Conservation (phyloP, 257 asterid genomes). For the Plantago elongata region DNA sequence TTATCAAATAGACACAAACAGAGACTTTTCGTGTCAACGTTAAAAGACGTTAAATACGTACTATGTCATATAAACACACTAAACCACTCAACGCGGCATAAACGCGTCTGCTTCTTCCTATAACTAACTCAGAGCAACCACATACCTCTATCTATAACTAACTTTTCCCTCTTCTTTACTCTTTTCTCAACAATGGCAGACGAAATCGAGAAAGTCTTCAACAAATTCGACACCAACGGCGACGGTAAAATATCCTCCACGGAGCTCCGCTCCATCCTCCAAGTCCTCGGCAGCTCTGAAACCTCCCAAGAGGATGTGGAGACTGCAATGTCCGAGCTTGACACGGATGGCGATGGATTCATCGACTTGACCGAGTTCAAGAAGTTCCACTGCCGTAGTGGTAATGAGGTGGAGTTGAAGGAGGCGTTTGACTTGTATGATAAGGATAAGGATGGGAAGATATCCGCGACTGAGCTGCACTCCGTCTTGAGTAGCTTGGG, state of each 20-base stretch:
- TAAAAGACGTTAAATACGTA: too few relatives aligned
- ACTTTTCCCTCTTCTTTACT: too few relatives aligned
- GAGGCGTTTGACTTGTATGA: constrained; percentile 42
- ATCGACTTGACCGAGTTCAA: constrained; percentile 75
- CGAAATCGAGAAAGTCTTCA: background rate
- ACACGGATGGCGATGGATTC: constrained; percentile 83
- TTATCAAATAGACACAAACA: too few relatives aligned
- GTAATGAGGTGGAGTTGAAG: constrained; percentile 22
- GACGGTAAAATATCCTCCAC: background rate
- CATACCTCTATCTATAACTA: too few relatives aligned
- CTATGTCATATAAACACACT: too few relatives aligned
- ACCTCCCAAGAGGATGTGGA: constrained; percentile 50
- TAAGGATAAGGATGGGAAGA: constrained; percentile 41
- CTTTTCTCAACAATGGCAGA: background rate
- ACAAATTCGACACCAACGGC: background rate
- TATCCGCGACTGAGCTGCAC: constrained; percentile 36
- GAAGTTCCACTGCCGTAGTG: constrained; percentile 37
- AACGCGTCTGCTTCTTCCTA: too few relatives aligned
- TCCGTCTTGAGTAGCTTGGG: constrained; percentile 30
- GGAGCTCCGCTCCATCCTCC: background rate
- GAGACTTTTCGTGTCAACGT: too few relatives aligned
- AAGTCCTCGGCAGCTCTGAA: constrained; percentile 36
- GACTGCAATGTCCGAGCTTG: constrained; percentile 68
- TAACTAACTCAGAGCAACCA: too few relatives aligned
- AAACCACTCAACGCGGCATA: too few relatives aligned